Base-by-base conservation (phyloP, 1,284 basidiomycete species). In the Irpex sp. region DNA sequence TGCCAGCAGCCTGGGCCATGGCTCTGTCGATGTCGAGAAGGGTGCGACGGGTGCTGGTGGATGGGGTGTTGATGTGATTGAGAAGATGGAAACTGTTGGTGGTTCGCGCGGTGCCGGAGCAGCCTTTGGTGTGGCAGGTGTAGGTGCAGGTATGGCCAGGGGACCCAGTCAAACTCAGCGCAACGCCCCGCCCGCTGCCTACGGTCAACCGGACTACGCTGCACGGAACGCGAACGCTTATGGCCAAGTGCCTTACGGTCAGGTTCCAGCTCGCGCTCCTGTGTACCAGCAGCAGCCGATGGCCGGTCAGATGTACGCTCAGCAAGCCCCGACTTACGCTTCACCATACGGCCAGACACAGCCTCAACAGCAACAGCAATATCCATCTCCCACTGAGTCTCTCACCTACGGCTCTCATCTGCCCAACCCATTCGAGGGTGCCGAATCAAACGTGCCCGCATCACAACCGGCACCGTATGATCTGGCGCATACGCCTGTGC, bases 1-100 rank as follows among this genome's bases (percentile, higher is more conserved):
- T 17, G 31, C 21, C 7, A 56, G 54, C 13, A 56, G 26, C 54
- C 44, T 61, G 31, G 52, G 64, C 15, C 54, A 59, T 48, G 62
- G 56, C 2, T 37, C 44, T 17, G 52, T 34, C 26, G 68, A 72
- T 56, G 38, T 65, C 19, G 78, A 79, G 67, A 80, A 80, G 66
- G 71, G 59, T 73, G 72, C 58, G 64, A 73, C 47, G 80, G 47
- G 37, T 63, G 36, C 34, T 17, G 36, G 49, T 48, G 47, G 56
- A 17, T 47, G 31, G 17, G 52, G n/a, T 49, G 40, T 59, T 31
- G 63, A 60, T 49, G 57, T 64, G 34, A 21, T 59, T 8, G 64
- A 64, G 47, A 68, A 68, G 52, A 68, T 70, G 68, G 60, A 56
- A 19, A 58, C 49, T 11, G 61, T 57, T 8, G 64, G 51, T 7